Evolutionary conservation across 225 moss, liverwort and hornwort species (phyloP).

Genomic region (Rhytidiadelphus loreus): DNA sequence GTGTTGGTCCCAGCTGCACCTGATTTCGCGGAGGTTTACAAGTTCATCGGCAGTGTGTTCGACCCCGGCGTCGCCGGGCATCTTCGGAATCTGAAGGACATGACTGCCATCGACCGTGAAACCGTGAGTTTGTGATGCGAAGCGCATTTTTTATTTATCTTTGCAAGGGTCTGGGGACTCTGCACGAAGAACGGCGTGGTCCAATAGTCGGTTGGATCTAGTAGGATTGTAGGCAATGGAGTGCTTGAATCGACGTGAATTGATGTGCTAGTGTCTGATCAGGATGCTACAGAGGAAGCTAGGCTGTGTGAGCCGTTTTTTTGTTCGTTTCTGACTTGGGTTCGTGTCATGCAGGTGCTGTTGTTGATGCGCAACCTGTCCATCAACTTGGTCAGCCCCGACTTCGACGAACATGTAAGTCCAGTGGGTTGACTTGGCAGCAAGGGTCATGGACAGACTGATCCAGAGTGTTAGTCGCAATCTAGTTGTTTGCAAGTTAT

Average conservation of each 20-base stretch:
- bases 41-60: slow-evolving; percentile 94
- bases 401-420: slow-evolving; percentile 65
- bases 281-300: not conserved
- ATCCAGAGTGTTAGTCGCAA: not conserved
- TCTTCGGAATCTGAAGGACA: slow-evolving; percentile 68
- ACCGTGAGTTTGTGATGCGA: slow-evolving; percentile 26
- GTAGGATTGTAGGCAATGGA: not conserved
- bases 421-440: not conserved
- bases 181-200: not conserved
- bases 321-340: not conserved
- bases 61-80: slow-evolving; percentile 59
- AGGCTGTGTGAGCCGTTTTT: not conserved
- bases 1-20: slow-evolving; percentile 49
- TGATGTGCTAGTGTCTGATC: not conserved
- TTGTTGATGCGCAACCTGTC: slow-evolving; percentile 92
- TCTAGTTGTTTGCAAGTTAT: not conserved
- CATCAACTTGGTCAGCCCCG: slow-evolving; percentile 59
- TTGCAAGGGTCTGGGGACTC: not conserved
- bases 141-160: not conserved
- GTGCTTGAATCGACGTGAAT: not conserved
- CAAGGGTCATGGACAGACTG: not conserved
- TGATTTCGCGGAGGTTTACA: slow-evolving; percentile 93
- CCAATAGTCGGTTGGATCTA: too few species aligned
- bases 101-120: slow-evolving; percentile 88
- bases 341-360: slow-evolving; percentile 26